Evolutionary conservation across 225 moss, liverwort and hornwort genomes (phyloP), one percentile per base, ranked within the genome.

Genomic region (Polytrichum commune): DNA sequence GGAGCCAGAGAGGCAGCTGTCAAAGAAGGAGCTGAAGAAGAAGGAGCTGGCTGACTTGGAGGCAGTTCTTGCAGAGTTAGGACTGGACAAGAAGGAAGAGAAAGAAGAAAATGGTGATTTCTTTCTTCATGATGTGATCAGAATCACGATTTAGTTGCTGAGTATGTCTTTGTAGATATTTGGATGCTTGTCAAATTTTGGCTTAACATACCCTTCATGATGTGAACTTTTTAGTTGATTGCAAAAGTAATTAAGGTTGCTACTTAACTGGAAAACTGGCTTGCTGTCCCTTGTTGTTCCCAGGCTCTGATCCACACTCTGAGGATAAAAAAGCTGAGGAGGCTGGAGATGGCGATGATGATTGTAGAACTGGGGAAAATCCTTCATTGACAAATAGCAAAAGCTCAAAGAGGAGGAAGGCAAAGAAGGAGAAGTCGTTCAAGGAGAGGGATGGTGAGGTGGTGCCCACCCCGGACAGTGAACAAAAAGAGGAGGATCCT

Each of bases 361-460:
- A 85, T 72, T 73, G 76, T 63, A 81, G 83, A 73, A 22, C 66
- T 7, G 83, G 78, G 64, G 88, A 78, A 33, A 35, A 62, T 29
- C 86, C 80, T 55, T 58, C 79, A 32, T 65, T 88, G 64, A 60
- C 80, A 4, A 80, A 86, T 69, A 89, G 83, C 75, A 89, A 89
- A 58, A 89, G 89, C 54, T 86, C 85, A 3, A 89, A 89, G 75
- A 74, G 89, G 58, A 72, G 89, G 70, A 89, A 86, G 79, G 89
- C 89, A 4, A 89, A 89, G 79, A 89, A 83, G 78, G 89, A 89
- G 77, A 89, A 89, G 55, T 89, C 89, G 54, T 86, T 89, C 16
- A 89, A 86, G 63, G 89, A 89, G 74, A 86, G 83, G 81, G 89
- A 89, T 68, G 89, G 83, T 62, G 89, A 89, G 2, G 69, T 81